Evolutionary conservation across 192 early-diverging fungal genomes (phyloP).

Genomic region (Coemansia sp.): DNA sequence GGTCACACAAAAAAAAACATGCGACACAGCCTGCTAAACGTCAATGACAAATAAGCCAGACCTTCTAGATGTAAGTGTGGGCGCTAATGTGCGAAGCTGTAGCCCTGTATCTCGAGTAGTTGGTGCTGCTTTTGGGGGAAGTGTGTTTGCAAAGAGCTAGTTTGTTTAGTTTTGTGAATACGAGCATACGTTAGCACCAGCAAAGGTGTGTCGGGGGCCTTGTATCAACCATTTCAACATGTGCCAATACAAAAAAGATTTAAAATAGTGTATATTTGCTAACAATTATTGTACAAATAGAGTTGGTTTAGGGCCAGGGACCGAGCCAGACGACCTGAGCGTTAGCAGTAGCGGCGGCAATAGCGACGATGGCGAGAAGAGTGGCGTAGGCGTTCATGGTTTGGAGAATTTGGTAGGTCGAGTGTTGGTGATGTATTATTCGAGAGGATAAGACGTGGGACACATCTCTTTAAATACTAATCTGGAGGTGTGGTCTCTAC

Average conservation of each 20-base stretch:
- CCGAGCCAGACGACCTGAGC: slow-evolving; percentile 10
- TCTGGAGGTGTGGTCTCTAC: neutral
- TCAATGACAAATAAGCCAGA: neutral
- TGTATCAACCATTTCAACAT: neutral
- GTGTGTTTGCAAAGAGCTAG: too few relatives aligned
- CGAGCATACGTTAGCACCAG: too few relatives aligned
- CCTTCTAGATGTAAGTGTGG: neutral
- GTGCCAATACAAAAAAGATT: neutral
- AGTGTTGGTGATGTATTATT: neutral
- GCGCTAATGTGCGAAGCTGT: neutral
- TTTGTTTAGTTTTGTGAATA: too few relatives aligned
- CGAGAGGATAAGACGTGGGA: too few relatives aligned
- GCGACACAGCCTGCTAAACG: neutral
- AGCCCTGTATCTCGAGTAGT: too few relatives aligned
- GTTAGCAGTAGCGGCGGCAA: slow-evolving; percentile 11
- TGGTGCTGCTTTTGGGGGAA: too few relatives aligned
- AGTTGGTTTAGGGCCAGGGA: neutral
- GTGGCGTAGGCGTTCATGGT: slow-evolving; percentile 7
- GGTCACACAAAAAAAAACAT: neutral
- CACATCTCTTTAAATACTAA: neutral
- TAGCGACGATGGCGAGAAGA: slow-evolving; percentile 10
- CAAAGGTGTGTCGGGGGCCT: too few relatives aligned
- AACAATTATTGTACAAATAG: slow-evolving; percentile 3
- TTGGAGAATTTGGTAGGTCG: neutral
- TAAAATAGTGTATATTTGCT: slow-evolving; percentile 3